phyloP scores from a whole-genome alignment of 129 eudicot species.

The Escallonia rubra region DNA sequence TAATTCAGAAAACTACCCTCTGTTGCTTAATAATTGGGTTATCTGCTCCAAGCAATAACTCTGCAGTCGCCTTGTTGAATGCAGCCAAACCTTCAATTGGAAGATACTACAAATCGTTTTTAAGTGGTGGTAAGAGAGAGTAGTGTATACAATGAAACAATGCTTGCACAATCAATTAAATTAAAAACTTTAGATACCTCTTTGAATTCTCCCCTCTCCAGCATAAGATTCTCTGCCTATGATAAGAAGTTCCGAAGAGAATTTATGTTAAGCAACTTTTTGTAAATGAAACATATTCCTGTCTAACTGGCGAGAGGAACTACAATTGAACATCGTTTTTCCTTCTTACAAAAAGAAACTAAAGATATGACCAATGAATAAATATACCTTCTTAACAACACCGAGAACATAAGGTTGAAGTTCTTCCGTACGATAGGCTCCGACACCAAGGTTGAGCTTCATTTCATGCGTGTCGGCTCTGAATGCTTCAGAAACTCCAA shows the following conservation, averaged over 20 bases:
- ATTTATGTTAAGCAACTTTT: neutral
- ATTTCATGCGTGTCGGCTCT: constrained; percentile 76
- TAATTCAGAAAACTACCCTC: constrained; percentile 38
- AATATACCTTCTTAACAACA: constrained; percentile 82
- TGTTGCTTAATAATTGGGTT: constrained; percentile 66
- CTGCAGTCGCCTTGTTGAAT: constrained; percentile 93
- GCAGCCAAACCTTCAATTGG: constrained; percentile 99
- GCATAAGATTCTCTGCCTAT: constrained; percentile 93
- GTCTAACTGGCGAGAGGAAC: neutral
- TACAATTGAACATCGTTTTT: constrained; percentile 4
- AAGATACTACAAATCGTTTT: constrained; percentile 64
- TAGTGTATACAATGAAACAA: constrained; percentile 6
- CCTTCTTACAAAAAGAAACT: constrained; percentile 1
- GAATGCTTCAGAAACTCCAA: constrained; percentile 97
- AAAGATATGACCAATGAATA: neutral
- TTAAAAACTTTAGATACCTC: constrained; percentile 47
- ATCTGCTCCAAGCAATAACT: constrained; percentile 87
- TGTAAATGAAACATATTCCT: neutral
- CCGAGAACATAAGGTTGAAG: constrained; percentile 93
- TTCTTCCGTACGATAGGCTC: constrained; percentile 98
- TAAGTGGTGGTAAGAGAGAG: constrained; percentile 7
- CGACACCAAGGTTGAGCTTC: constrained; percentile 98
- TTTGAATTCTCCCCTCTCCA: constrained; percentile 92
- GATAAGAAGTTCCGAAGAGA: constrained; percentile 12
- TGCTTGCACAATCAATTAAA: neutral